Evolutionary conservation across 768 basidiomycete genomes (phyloP).

Genomic region (Rubroboletus satanas): DNA sequence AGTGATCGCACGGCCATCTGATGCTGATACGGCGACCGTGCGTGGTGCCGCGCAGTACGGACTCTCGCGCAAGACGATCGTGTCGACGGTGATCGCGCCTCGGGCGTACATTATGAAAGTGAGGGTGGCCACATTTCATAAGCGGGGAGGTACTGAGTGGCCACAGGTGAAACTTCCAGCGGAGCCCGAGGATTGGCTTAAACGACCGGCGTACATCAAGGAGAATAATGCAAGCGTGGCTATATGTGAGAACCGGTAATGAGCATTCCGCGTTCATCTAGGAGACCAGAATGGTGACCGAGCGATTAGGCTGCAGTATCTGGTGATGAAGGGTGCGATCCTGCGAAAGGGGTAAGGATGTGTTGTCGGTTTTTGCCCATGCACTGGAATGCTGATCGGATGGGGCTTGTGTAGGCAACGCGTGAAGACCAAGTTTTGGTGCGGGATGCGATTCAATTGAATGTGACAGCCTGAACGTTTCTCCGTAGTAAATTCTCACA

Average conservation of each 20-base stretch:
- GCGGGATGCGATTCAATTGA: slow-evolving; percentile 24
- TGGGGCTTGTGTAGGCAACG: slow-evolving; percentile 53
- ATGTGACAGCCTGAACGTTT: slow-evolving; percentile 10
- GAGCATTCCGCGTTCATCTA: slow-evolving; percentile 8
- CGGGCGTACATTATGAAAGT: slow-evolving; percentile 87
- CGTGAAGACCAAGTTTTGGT: slow-evolving; percentile 81
- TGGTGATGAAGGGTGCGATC: slow-evolving; percentile 84
- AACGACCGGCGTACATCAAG: slow-evolving; percentile 80
- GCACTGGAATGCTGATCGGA: slow-evolving; percentile 16
- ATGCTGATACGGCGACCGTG: slow-evolving; percentile 85
- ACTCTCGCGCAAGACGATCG: slow-evolving; percentile 66
- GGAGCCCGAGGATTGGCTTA: slow-evolving; percentile 77
- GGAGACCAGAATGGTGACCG: slow-evolving; percentile 15
- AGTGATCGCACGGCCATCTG: slow-evolving; percentile 78
- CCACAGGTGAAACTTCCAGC: slow-evolving; percentile 81
- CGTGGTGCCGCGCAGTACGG: slow-evolving; percentile 90
- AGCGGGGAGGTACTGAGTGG: neutral
- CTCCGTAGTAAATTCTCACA: slow-evolving; percentile 67
- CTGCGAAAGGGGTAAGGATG: slow-evolving; percentile 73
- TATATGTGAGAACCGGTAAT: slow-evolving; percentile 81
- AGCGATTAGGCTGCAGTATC: slow-evolving; percentile 68
- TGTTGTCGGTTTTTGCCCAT: slow-evolving; percentile 6
- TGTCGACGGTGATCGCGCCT: slow-evolving; percentile 79
- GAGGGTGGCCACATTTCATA: slow-evolving; percentile 12
- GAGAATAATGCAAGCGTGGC: slow-evolving; percentile 70